phyloP scores from a whole-genome alignment of 2,329 filamentous ascomycete species.

The Fusarium sp. region DNA sequence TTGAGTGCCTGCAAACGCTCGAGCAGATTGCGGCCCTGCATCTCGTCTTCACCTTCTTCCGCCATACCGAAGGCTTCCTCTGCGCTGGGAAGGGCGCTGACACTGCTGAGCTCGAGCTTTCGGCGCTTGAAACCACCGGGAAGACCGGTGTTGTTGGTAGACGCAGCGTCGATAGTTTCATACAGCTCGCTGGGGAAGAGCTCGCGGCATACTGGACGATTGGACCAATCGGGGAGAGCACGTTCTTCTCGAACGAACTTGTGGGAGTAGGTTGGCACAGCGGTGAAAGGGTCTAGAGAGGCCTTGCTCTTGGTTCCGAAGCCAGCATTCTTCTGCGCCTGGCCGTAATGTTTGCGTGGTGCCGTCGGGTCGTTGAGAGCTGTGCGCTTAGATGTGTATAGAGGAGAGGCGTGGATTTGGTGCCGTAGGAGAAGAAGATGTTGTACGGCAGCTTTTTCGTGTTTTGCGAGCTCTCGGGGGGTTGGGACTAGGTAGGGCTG shows the following conservation, averaged over 20 bases:
- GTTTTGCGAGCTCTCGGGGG: conserved; percentile 57
- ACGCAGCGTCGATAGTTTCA: conserved; percentile 63
- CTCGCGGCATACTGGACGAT: conserved; percentile 63
- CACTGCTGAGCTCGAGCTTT: conserved; percentile 59
- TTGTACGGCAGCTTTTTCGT: conserved; percentile 63
- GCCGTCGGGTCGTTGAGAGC: conserved; percentile 56
- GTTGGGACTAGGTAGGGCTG: conserved; percentile 65
- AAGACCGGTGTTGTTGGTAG: conserved; percentile 44
- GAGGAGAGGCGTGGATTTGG: conserved; percentile 65
- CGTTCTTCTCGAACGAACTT: conserved; percentile 65
- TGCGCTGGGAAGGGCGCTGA: conserved; percentile 63
- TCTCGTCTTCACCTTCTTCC: conserved; percentile 42
- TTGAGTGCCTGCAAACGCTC: conserved; percentile 61
- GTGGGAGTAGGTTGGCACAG: conserved; percentile 69
- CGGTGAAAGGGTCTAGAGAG: conserved; percentile 69
- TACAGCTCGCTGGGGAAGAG: conserved; percentile 70
- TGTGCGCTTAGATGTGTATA: conserved; percentile 68
- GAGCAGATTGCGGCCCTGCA: conserved; percentile 55
- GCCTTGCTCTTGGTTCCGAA: conserved; percentile 68
- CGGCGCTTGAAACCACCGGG: conserved; percentile 58
- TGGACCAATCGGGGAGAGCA: conserved; percentile 66
- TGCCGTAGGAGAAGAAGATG: conserved; percentile 68
- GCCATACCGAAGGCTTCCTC: conserved; percentile 63
- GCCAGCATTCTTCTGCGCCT: conserved; percentile 69
- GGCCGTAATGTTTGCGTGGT: conserved; percentile 63